phyloP scores from a whole-genome alignment of 306 rosid species.

The Pueraria montana region DNA sequence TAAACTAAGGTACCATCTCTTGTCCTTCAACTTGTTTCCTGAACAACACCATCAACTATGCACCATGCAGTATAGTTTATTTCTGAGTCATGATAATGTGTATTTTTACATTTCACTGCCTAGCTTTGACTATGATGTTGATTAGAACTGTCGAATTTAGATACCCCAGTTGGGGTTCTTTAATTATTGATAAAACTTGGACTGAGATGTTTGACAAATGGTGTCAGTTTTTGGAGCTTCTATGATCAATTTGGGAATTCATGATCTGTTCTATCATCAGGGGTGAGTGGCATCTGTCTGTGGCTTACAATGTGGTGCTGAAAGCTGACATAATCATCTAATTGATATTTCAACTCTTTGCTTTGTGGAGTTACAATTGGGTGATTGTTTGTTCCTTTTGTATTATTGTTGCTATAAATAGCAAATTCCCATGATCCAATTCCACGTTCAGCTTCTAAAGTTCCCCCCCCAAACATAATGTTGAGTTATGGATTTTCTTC shows the following conservation, averaged over 20 bases:
- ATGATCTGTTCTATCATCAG: conserved; percentile 1
- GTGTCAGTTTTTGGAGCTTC: background rate
- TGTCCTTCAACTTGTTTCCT: conserved; percentile 13
- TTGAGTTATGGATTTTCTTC: background rate
- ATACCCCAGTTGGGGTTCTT: background rate
- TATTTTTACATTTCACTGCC: background rate
- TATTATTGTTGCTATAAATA: background rate
- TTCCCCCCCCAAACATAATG: background rate
- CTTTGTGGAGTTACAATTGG: background rate
- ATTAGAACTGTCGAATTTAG: conserved; percentile 22
- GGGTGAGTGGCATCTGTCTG: background rate
- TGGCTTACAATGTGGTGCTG: conserved; percentile 1
- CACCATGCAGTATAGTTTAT: background rate
- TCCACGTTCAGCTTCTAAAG: conserved; percentile 7
- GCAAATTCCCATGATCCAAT: background rate
- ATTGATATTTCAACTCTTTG: background rate
- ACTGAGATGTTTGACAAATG: background rate
- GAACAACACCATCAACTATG: conserved; percentile 14
- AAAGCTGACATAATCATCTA: background rate
- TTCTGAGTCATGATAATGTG: conserved; percentile 10
- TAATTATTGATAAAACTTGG: background rate
- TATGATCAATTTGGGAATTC: conserved; percentile 20
- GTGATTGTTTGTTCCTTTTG: background rate
- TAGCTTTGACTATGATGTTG: background rate
- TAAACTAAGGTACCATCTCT: conserved; percentile 49